Evolutionary conservation across 495 filamentous ascomycete species (phyloP).

Genomic region (Melanomma pulvis-pyrius): DNA sequence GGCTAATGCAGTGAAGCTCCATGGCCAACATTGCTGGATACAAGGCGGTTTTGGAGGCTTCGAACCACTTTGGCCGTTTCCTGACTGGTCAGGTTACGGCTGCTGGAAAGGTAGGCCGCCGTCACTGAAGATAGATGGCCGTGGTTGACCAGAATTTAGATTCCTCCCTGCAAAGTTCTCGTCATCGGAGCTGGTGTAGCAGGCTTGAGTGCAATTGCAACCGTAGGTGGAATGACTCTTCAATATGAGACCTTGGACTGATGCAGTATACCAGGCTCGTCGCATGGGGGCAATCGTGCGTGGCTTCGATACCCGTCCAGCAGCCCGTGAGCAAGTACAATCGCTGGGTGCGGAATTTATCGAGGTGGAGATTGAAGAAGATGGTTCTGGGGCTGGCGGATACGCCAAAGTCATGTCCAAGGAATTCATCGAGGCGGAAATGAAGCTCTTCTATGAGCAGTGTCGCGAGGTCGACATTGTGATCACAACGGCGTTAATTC

Average conservation of each 20-base stretch:
- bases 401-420: slow-evolving; percentile 89
- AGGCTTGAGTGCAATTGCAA: slow-evolving; percentile 78
- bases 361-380: slow-evolving; percentile 81
- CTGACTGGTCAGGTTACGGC: slow-evolving; percentile 82
- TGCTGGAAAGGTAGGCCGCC: slow-evolving; percentile 52
- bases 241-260: background rate
- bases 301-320: slow-evolving; percentile 78
- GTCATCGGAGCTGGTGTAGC: slow-evolving; percentile 84
- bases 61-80: slow-evolving; percentile 80
- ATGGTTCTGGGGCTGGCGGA: slow-evolving; percentile 77
- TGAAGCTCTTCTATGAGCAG: slow-evolving; percentile 83
- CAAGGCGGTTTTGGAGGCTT: slow-evolving; percentile 80
- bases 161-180: slow-evolving; percentile 79
- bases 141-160: slow-evolving; percentile 48
- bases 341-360: slow-evolving; percentile 83
- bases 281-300: slow-evolving; percentile 82
- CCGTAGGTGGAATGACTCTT: slow-evolving; percentile 39
- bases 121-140: background rate
- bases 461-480: slow-evolving; percentile 83
- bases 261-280: slow-evolving; percentile 52
- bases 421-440: slow-evolving; percentile 84
- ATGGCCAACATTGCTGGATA: slow-evolving; percentile 91
- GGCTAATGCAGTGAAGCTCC: slow-evolving; percentile 45
- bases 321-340: slow-evolving; percentile 80
- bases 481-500: slow-evolving; percentile 81